Evolutionary conservation across 345 rosid genomes (phyloP), one percentile per base, ranked within the genome.

Genomic region (Camelina sativa): DNA sequence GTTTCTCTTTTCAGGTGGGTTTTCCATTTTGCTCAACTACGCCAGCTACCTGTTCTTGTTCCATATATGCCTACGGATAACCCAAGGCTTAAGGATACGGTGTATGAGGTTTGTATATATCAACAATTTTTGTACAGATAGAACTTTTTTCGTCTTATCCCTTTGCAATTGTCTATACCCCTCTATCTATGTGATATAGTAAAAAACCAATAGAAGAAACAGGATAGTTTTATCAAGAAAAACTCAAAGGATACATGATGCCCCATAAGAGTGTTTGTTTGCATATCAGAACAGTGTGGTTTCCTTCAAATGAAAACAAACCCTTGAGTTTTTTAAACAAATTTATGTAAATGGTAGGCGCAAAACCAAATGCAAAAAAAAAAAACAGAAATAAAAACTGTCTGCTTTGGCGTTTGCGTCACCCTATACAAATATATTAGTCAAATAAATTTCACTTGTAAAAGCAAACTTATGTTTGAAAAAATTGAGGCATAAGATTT

Each of bases 21-120:
- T 82, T 96, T 96, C 87, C 98, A 91, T 78, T 96, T 96, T 85
- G 99, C 99, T 70, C 98, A 92, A 82, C 93, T 96, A 48, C 99
- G 97, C 35, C 99, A 91, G 75, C 95, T 96, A 59, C 98, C 97
- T 56, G 95, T 89, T 37, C 83, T 96, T 87, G 97, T 92, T 81
- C 99, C 97, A 47, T 88, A 85, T 76, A 92, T 96, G 64, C 99
- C 99, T 62, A 91, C 93, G 15, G 91, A 92, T 69, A 86, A 82
- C 78, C 98, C 99, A 54, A 92, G 83, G 85, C 84, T 96, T 73
- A 92, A 93, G 78, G 99, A 96, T 82, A 96, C 98, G 71, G 98
- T 87, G 73, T 96, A 96, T 80, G 99, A 96, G 98, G 99, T 91
- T 75, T 55, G 83, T 75, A 23, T 69, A 16, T 69, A 16, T 62